Conservation (phyloP, 2,329 filamentous ascomycete genomes). For the Juglanconis oblonga region DNA sequence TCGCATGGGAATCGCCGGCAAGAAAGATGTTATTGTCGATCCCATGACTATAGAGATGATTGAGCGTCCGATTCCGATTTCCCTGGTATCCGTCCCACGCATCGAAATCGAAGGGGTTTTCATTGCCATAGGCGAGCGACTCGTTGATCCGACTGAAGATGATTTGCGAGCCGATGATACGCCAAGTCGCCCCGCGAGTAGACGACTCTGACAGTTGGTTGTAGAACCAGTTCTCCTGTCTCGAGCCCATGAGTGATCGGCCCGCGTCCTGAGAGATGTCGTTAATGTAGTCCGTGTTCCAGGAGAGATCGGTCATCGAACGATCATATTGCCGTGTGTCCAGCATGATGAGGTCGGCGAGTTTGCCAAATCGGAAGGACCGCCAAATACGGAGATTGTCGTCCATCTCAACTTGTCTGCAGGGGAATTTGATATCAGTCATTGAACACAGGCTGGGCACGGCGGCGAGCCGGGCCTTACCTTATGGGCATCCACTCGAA, state of each 20-base stretch:
- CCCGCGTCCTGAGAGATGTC: conserved; percentile 64
- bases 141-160: conserved; percentile 51
- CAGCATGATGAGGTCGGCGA: conserved; percentile 66
- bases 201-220: conserved; percentile 53
- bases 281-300: conserved; percentile 62
- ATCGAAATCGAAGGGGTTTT: conserved; percentile 51
- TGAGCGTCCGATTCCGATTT: conserved; percentile 69
- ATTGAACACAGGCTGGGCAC: not conserved
- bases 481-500: conserved; percentile 65
- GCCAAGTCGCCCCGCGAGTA: conserved; percentile 66
- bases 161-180: conserved; percentile 69
- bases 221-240: conserved; percentile 76
- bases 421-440: not conserved
- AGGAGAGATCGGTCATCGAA: conserved; percentile 55
- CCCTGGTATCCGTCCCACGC: conserved; percentile 51
- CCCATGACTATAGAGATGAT: conserved; percentile 63
- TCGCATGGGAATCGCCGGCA: conserved; percentile 66
- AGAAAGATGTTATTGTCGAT: conserved; percentile 74
- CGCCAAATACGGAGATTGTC: conserved; percentile 69
- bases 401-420: conserved; percentile 61
- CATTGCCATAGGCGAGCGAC: conserved; percentile 26
- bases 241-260: conserved; percentile 67
- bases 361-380: conserved; percentile 61
- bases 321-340: conserved; percentile 69
- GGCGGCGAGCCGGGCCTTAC: conserved; percentile 18